Evolutionary conservation across 768 basidiomycete species (phyloP).

Genomic region (Sistotremastrum niveocremeum): DNA sequence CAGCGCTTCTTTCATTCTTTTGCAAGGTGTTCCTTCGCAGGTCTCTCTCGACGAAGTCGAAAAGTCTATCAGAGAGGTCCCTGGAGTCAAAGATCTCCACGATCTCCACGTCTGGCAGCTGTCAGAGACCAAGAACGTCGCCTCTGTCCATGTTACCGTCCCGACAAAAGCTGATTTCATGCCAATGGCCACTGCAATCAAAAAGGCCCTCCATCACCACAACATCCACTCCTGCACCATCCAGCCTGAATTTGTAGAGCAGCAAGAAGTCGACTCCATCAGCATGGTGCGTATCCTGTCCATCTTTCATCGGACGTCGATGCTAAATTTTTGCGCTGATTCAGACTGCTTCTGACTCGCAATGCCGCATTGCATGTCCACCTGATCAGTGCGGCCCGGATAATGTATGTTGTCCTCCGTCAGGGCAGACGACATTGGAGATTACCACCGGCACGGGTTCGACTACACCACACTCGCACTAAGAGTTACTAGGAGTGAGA

Average conservation of each 20-base stretch:
- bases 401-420: too few species aligned
- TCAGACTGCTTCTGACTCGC: too few species aligned
- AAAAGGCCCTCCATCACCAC: conserved; percentile 72
- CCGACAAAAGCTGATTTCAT: conserved; percentile 80
- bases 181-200: conserved; percentile 73
- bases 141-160: conserved; percentile 88
- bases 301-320: too few species aligned
- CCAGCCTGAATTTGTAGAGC: conserved; percentile 55
- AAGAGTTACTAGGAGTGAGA: too few species aligned
- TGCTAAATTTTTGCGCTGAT: too few species aligned
- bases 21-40: conserved; percentile 86
- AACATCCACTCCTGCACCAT: conserved; percentile 94
- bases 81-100: conserved; percentile 81
- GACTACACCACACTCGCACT: too few species aligned
- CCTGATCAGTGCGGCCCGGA: too few species aligned
- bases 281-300: too few species aligned
- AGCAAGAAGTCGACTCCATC: too few species aligned
- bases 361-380: too few species aligned
- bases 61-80: conserved; percentile 62
- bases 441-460: too few species aligned
- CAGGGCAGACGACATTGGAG: too few species aligned
- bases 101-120: conserved; percentile 97
- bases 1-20: conserved; percentile 85
- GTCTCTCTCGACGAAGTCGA: conserved; percentile 86
- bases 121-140: conserved; percentile 88